These are phyloP conservation scores for Tillandsia leiboldiana DNA, from an alignment of 176 grass and related monocot species.

Conservation along the genomic window DNA sequence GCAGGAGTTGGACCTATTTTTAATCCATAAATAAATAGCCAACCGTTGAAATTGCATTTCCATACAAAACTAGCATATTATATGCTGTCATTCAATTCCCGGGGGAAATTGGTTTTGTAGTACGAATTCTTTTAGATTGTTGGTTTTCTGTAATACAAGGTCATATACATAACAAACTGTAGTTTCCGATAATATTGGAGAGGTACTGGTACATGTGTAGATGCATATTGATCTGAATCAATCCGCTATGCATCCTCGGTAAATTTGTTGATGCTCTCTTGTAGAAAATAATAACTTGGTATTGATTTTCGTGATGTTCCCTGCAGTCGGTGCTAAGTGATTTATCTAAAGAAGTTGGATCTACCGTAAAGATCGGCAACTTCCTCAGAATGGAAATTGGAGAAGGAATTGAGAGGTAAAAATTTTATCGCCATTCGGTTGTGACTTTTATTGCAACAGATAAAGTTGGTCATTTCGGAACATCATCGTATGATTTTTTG, in stretches of 20 bases:
- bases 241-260: neutral
- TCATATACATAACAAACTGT: too few relatives aligned
- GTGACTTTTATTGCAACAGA: neutral
- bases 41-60: too few relatives aligned
- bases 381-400: slow-evolving; percentile 88
- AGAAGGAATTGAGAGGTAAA: slow-evolving; percentile 76
- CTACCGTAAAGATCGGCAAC: slow-evolving; percentile 62
- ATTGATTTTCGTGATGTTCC: slow-evolving; percentile 19
- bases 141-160: too few relatives aligned
- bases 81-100: too few relatives aligned
- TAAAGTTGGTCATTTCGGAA: neutral
- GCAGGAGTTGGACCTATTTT: too few relatives aligned
- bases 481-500: neutral
- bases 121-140: too few relatives aligned
- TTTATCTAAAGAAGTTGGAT: slow-evolving; percentile 83
- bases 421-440: neutral
- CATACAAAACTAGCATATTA: too few relatives aligned
- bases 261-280: slow-evolving; percentile 15
- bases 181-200: too few relatives aligned
- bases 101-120: too few relatives aligned
- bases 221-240: neutral
- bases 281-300: slow-evolving; percentile 13
- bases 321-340: slow-evolving; percentile 62
- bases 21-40: too few relatives aligned
- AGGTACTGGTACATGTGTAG: neutral